phyloP scores from a whole-genome alignment of 345 rosid genomes.

The Conringia planisiliqua region DNA sequence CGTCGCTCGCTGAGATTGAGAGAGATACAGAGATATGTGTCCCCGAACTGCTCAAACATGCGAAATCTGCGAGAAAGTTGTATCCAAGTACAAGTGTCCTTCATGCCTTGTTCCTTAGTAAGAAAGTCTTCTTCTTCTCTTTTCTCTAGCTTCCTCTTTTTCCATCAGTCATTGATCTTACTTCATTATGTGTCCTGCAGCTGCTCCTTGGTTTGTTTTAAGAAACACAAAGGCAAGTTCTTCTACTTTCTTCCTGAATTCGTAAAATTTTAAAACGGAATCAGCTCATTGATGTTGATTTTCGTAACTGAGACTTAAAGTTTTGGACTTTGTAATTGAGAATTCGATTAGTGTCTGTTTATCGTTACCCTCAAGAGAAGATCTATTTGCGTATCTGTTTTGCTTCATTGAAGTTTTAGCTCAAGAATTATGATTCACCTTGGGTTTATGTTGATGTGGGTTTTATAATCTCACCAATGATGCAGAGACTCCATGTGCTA shows the following conservation, averaged over 20 bases:
- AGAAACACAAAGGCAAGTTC: slow-evolving; percentile 44
- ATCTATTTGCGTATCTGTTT: background rate
- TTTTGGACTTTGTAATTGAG: background rate
- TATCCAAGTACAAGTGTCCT: slow-evolving; percentile 79
- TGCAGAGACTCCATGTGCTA: slow-evolving; percentile 80
- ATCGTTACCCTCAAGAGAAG: background rate
- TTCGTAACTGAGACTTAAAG: background rate
- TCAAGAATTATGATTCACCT: background rate
- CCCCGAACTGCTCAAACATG: slow-evolving; percentile 41
- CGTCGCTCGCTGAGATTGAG: background rate
- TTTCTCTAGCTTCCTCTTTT: background rate
- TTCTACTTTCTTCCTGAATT: background rate
- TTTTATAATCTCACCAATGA: slow-evolving; percentile 18
- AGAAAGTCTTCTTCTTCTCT: slow-evolving; percentile 22
- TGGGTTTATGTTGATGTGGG: background rate
- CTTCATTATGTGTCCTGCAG: slow-evolving; percentile 37
- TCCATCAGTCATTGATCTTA: background rate
- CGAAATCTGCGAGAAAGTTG: slow-evolving; percentile 54
- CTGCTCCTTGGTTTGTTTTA: slow-evolving; percentile 60
- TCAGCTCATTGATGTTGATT: background rate
- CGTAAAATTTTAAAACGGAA: background rate
- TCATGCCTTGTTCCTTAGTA: slow-evolving; percentile 74
- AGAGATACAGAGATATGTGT: slow-evolving; percentile 17
- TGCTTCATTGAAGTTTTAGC: background rate
- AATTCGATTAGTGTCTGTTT: background rate